Evolutionary conservation across 2,329 filamentous ascomycete genomes (phyloP), one percentile per base, ranked within the genome.

Genomic region (Beauveria australis): DNA sequence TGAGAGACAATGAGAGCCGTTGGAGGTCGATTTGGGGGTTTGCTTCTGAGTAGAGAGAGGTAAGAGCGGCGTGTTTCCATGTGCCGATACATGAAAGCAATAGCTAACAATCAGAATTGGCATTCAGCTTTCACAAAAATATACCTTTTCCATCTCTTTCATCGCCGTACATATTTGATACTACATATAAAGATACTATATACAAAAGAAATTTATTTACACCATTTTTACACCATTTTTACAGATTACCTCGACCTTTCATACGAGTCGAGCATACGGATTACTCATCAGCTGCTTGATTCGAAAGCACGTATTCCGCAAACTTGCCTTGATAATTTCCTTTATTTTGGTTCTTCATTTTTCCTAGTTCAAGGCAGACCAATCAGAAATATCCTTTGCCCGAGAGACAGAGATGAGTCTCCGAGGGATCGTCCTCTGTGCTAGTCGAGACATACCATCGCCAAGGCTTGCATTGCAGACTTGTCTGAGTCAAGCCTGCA

Each of bases 11-110:
- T 63, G 76, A 79, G 62, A 73, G 73, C 66, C 74, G 82, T 55
- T 92, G 89, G 89, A 75, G 77, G 24, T 78, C 85, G 65, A 84
- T 92, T 49, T 90, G 87, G 87, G 81, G 79, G 0, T 71, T 74
- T 26, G 66, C 61, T 46, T 57, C 18, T 9, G 30, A 40, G 2
- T n/a, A 41, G 26, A 28, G 8, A 37, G 41, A 46, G 26, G 40
- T 7, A 24, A 47, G 12, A 33, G 12, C 3, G 10, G 41, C 28
- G 33, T 54, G 2, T 4, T 44, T 3, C 24, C 26, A 3, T 46
- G n/a, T 47, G 37, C 19, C 7, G 47, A 14, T 14, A 2, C 37
- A 19, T n/a, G 7, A 14, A 14, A n/a, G 37, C 10, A 22, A 22
- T 26, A 47, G 26, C 9, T 47, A 12, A 46, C 14, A 1, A 14